Percentiles rank a stretch among this genome's conserved stretches.
These are phyloP conservation scores for Candida manassasensis DNA, from an alignment of 805 yeast genomes.

Conservation along the genomic window DNA sequence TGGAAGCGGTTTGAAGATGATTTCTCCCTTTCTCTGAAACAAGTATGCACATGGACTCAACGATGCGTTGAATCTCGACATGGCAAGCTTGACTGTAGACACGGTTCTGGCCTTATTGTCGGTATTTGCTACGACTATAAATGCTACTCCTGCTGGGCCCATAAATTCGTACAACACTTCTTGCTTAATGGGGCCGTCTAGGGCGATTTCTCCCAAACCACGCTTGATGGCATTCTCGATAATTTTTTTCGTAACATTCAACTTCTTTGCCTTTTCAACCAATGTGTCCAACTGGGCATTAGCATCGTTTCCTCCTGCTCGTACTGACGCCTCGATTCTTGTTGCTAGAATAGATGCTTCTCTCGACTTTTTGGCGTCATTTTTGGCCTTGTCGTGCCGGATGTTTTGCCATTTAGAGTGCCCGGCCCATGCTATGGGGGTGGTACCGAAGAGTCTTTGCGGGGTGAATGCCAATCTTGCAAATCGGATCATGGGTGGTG, in stretches of 20 bases:
- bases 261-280: slow-evolving; percentile 70
- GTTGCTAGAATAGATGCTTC: slow-evolving; percentile 67
- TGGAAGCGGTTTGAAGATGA: slow-evolving; percentile 45
- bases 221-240: slow-evolving; percentile 85
- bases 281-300: slow-evolving; percentile 60
- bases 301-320: slow-evolving; percentile 67
- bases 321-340: slow-evolving; percentile 71
- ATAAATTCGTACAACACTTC: slow-evolving; percentile 77
- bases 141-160: slow-evolving; percentile 89
- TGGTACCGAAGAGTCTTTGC: slow-evolving; percentile 12
- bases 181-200: slow-evolving; percentile 44
- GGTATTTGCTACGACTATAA: slow-evolving; percentile 80
- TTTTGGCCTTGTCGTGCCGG: slow-evolving; percentile 89
- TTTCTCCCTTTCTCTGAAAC: slow-evolving; percentile 75
- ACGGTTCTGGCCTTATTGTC: slow-evolving; percentile 85
- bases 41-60: slow-evolving; percentile 74
- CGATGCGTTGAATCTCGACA: slow-evolving; percentile 64
- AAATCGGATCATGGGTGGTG: too few relatives aligned
- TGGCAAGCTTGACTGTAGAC: slow-evolving; percentile 67
- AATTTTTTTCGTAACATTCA: slow-evolving; percentile 76
- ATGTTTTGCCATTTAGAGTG: slow-evolving; percentile 96
- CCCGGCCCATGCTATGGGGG: slow-evolving; percentile 47
- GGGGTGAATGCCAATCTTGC: too few relatives aligned
- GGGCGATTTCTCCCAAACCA: slow-evolving; percentile 64
- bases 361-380: slow-evolving; percentile 74